A percentile compares a stretch with the other conserved stretches of the same genome.
Evolutionary conservation across 1,139 yeast species (phyloP).

Genomic region (Taphrina deformans): DNA sequence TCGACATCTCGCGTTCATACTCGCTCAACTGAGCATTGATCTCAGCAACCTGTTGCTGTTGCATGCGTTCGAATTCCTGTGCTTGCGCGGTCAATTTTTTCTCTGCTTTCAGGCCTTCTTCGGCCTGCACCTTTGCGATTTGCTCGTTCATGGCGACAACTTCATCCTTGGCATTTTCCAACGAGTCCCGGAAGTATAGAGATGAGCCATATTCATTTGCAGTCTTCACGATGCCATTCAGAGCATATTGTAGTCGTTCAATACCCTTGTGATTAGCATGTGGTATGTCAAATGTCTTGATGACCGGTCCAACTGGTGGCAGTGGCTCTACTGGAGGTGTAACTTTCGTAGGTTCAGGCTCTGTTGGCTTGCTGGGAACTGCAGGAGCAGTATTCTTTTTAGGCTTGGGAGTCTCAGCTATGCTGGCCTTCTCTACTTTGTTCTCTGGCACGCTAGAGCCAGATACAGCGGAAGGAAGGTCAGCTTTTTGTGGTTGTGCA

Average conservation of each 20-base stretch:
- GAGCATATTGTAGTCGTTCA: constrained; percentile 18
- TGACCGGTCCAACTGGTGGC: constrained; percentile 16
- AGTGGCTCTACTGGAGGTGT: constrained; percentile 22
- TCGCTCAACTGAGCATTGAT: constrained; percentile 48
- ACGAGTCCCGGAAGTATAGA: constrained; percentile 7
- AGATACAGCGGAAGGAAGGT: background rate
- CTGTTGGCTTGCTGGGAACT: background rate
- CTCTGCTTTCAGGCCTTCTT: constrained; percentile 41
- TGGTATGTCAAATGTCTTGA: constrained; percentile 25
- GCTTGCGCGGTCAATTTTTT: constrained; percentile 44
- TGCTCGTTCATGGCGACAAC: constrained; percentile 43
- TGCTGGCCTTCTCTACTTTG: background rate
- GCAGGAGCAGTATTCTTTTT: background rate
- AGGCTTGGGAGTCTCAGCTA: background rate
- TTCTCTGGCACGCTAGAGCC: background rate
- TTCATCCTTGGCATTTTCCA: constrained; percentile 31
- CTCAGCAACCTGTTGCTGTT: constrained; percentile 37
- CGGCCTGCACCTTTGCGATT: constrained; percentile 38
- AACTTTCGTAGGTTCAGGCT: background rate
- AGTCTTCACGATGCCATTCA: constrained; percentile 29
- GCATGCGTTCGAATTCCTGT: constrained; percentile 39
- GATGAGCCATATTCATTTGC: constrained; percentile 31
- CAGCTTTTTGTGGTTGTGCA: background rate
- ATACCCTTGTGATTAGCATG: constrained; percentile 17
- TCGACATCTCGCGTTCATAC: constrained; percentile 57